These are phyloP conservation scores for Glycyrrhiza uralensis DNA, from an alignment of 306 rosid species.

Conservation along the genomic window DNA sequence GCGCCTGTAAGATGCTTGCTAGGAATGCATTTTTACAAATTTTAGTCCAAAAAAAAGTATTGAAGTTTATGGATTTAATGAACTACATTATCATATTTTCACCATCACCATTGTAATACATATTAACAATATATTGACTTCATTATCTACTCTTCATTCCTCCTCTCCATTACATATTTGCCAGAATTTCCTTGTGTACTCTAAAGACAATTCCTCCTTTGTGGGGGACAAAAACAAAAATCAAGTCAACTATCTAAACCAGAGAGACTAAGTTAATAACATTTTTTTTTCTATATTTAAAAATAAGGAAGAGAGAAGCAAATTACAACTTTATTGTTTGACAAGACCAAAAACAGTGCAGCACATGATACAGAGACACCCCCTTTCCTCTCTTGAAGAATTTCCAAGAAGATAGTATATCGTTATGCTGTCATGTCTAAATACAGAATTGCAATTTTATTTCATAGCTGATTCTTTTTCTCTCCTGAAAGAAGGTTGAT, in stretches of 20 bases:
- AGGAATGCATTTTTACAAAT: neutral
- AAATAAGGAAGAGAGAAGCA: conserved; percentile 15
- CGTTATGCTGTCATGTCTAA: too few species aligned
- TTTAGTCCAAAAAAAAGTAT: neutral
- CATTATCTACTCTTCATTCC: neutral
- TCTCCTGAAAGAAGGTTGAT: conserved; percentile 85
- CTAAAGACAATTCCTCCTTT: neutral
- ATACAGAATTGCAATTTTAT: neutral
- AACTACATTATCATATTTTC: neutral
- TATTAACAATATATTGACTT: neutral
- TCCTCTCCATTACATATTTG: neutral
- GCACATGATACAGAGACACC: conserved; percentile 23
- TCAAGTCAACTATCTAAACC: neutral
- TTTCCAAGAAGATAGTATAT: conserved; percentile 6
- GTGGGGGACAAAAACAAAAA: neutral
- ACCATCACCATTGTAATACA: neutral
- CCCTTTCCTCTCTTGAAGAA: conserved; percentile 11
- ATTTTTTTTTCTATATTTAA: conserved; percentile 28
- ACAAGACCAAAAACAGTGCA: conserved; percentile 32
- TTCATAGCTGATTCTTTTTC: neutral
- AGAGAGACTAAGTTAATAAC: neutral
- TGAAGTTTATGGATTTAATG: neutral
- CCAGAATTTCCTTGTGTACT: neutral
- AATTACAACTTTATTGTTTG: conserved; percentile 29
- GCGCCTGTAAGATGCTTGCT: too few species aligned